A percentile compares a stretch with the other conserved stretches of the same genome.
Conservation (phyloP, 2,329 filamentous ascomycete genomes). For the Ophiosphaerella narmari region DNA sequence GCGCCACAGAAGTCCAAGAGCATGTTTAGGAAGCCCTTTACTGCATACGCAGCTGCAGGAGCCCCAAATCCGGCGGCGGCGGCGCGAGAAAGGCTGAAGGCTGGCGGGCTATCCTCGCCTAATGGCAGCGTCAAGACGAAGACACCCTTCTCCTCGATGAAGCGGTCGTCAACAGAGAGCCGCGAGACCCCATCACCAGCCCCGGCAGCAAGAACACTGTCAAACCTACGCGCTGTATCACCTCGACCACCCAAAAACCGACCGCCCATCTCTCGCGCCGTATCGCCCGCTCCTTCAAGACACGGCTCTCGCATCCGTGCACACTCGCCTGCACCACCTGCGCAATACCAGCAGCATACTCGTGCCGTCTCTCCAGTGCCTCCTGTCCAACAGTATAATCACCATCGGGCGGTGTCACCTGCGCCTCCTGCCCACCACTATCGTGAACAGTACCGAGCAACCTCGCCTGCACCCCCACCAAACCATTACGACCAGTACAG, state of each 20-base stretch:
- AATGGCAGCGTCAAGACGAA: conserved; percentile 47
- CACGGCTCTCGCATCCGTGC: conserved; percentile 15
- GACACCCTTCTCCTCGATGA: conserved; percentile 58
- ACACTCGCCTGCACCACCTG: conserved; percentile 35
- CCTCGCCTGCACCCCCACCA: conserved; percentile 21
- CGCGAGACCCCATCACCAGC: conserved; percentile 38
- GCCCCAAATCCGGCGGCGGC: conserved; percentile 50
- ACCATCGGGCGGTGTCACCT: conserved; percentile 35
- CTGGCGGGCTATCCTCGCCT: conserved; percentile 34
- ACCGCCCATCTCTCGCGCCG: conserved; percentile 40
- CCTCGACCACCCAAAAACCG: conserved; percentile 44
- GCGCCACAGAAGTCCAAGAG: conserved; percentile 56
- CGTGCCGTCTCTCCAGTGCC: conserved; percentile 31
- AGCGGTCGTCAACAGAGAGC: conserved; percentile 48
- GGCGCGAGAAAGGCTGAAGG: conserved; percentile 41
- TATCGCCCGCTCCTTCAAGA: conserved; percentile 44
- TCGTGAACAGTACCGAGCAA: conserved; percentile 36
- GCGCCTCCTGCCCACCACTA: conserved; percentile 33
- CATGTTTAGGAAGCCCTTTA: conserved; percentile 66
- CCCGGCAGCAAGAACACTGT: conserved; percentile 24
- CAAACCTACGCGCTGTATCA: conserved; percentile 46
- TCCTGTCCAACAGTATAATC: conserved; percentile 26
- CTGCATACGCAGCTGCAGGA: conserved; percentile 59
- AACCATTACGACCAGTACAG: conserved; percentile 19
- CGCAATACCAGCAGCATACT: conserved; percentile 19